Evolutionary conservation across 2,329 filamentous ascomycete species (phyloP).

Genomic region (Apiospora rasikravindrae): DNA sequence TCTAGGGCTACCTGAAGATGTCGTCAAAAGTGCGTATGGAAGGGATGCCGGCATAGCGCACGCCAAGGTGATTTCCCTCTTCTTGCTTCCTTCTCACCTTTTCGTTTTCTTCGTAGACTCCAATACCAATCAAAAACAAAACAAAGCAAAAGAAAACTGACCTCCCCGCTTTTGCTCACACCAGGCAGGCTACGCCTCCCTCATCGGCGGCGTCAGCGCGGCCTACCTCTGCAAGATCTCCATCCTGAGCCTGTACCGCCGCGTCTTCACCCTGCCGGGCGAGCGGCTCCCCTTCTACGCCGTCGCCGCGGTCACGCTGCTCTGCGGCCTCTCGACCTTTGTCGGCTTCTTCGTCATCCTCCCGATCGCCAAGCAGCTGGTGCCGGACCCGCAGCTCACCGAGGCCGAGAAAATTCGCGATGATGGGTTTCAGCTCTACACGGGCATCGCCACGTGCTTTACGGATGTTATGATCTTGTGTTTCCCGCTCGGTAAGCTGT

Average conservation of each 20-base stretch:
- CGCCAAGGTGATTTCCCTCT: background rate
- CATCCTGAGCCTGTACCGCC: slow-evolving; percentile 9
- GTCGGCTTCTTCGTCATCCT: background rate
- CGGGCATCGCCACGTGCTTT: slow-evolving; percentile 2
- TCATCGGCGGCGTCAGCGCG: slow-evolving; percentile 6
- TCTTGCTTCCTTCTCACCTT: background rate
- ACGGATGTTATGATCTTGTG: background rate
- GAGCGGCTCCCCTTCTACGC: slow-evolving; percentile 6
- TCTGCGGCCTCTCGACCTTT: background rate
- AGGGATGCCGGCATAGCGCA: background rate
- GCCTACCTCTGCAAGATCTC: slow-evolving; percentile 15
- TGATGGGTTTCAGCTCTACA: background rate
- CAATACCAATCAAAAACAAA: background rate
- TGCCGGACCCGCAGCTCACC: background rate
- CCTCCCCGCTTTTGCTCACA: too few relatives aligned
- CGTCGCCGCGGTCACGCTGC: background rate
- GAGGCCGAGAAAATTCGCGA: background rate
- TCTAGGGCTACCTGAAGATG: background rate
- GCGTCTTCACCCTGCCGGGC: slow-evolving; percentile 1
- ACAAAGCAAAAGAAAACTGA: background rate
- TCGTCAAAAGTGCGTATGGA: background rate
- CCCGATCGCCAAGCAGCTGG: background rate
- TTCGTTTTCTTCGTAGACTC: background rate
- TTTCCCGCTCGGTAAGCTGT: background rate
- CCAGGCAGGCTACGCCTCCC: slow-evolving; percentile 2